These are phyloP conservation scores for Pleurotus ostreatus DNA, from an alignment of 768 basidiomycete genomes.

Conservation along the genomic window DNA sequence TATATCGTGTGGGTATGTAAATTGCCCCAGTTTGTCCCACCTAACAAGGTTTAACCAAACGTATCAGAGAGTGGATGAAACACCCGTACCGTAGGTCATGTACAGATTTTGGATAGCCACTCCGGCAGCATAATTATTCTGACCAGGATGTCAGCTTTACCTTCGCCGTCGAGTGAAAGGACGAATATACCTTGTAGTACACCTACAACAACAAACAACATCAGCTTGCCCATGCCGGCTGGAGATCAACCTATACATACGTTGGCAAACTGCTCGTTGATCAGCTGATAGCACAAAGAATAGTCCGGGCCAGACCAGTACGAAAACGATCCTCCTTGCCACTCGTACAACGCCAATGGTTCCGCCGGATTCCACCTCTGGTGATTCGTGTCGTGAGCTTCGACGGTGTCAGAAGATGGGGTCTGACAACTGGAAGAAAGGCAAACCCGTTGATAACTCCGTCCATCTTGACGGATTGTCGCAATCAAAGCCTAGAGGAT, in stretches of 20 bases:
- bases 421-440: neutral
- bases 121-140: slow-evolving; percentile 34
- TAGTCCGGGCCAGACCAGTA: slow-evolving; percentile 35
- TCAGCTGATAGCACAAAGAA: slow-evolving; percentile 27
- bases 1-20: slow-evolving; percentile 32
- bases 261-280: slow-evolving; percentile 35
- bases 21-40: slow-evolving; percentile 35
- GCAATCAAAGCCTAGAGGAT: slow-evolving; percentile 66
- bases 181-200: slow-evolving; percentile 24
- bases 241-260: slow-evolving; percentile 13
- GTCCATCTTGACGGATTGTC: slow-evolving; percentile 53
- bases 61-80: neutral
- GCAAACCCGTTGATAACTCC: slow-evolving; percentile 30
- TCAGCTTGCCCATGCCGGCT: neutral
- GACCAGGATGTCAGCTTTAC: neutral
- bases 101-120: slow-evolving; percentile 30
- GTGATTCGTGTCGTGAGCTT: slow-evolving; percentile 28
- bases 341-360: slow-evolving; percentile 32
- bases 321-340: slow-evolving; percentile 34
- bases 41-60: slow-evolving; percentile 10
- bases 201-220: slow-evolving; percentile 15
- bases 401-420: neutral
- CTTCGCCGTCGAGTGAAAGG: neutral
- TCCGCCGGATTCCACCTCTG: slow-evolving; percentile 30
- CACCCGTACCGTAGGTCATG: slow-evolving; percentile 29